phyloP scores from a whole-genome alignment of 257 asterid species.

The Prunella vulgaris region DNA sequence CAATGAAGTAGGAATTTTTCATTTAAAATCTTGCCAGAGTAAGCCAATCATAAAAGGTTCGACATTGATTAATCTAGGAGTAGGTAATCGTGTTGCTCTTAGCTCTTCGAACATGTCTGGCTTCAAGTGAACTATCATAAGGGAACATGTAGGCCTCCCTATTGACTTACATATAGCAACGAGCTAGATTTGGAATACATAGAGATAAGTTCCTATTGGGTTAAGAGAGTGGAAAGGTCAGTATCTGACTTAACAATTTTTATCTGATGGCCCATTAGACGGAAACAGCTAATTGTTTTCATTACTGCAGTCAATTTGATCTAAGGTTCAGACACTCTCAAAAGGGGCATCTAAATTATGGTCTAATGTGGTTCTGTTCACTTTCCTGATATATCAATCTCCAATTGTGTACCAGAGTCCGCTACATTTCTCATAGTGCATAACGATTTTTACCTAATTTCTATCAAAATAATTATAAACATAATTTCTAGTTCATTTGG shows the following conservation, averaged over 20 bases:
- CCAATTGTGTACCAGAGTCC: neutral
- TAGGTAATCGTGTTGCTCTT: too few species aligned
- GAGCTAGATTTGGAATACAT: neutral
- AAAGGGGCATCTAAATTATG: neutral
- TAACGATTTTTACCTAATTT: neutral
- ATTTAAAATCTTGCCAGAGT: too few species aligned
- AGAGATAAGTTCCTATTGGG: neutral
- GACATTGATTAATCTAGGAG: neutral
- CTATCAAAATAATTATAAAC: neutral
- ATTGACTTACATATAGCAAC: neutral
- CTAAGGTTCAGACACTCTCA: neutral
- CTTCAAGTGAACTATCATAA: neutral
- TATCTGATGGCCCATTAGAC: too few species aligned
- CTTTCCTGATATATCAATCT: neutral
- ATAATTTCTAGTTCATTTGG: conserved; percentile 3
- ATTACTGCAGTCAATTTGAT: neutral
- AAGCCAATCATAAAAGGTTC: neutral
- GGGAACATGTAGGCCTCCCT: neutral
- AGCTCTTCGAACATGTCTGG: neutral
- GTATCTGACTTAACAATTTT: too few species aligned
- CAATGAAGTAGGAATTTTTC: too few species aligned
- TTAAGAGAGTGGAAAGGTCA: neutral
- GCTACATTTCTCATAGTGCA: neutral
- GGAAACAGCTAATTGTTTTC: neutral
- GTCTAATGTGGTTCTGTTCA: neutral